Base-by-base conservation (phyloP, 495 filamentous ascomycete genomes). In the Trichoderma asperelloides region DNA sequence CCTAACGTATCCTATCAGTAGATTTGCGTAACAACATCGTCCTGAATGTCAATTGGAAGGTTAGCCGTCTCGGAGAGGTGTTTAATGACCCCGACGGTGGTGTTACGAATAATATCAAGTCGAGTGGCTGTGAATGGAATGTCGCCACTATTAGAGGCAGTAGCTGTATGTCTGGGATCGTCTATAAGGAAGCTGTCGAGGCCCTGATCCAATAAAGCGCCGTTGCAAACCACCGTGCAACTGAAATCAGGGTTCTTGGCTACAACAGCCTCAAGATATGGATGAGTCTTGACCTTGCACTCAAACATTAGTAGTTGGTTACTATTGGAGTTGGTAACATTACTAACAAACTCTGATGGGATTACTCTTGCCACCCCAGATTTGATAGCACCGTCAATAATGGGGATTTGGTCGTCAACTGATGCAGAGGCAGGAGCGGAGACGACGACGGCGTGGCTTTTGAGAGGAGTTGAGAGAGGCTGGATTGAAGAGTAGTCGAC, bases 51-150 rank as follows among this genome's bases (percentile, higher is more conserved):
- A 8, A 87, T 74, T 11, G 60, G 40, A 0, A 76, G 74, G 69
- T 87, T 86, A 69, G 78, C 79, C 7, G 85, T 86, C 51, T 80
- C 74, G 0, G 81, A 77, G 2, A 74, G 75, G 55, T 84, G 74
- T 39, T 71, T 69, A 0, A 87, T 70, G 16, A 82, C 70, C 0
- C 75, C 76, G 6, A 74, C 77, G n/a, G 83, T 68, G 4, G 79
- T 79, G 23, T 74, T 73, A 1, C 74, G 83, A 8, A 85, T 63
- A 18, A 71, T 71, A 0, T 69, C 37, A 7, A 85, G 74, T 2
- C 72, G 80, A 0, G 83, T 82, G 16, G 71, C 41, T n/a, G 78
- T 81, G 71, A 82, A 75, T 6, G 68, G 65, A 13, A 55, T 65
- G 63, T 81, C 69, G 0, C 85, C 84, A 8, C 81, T 79, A 47